Percentiles rank a stretch among this genome's conserved stretches.
Conservation (phyloP, 495 filamentous ascomycete species). For the Neurospora sp. region DNA sequence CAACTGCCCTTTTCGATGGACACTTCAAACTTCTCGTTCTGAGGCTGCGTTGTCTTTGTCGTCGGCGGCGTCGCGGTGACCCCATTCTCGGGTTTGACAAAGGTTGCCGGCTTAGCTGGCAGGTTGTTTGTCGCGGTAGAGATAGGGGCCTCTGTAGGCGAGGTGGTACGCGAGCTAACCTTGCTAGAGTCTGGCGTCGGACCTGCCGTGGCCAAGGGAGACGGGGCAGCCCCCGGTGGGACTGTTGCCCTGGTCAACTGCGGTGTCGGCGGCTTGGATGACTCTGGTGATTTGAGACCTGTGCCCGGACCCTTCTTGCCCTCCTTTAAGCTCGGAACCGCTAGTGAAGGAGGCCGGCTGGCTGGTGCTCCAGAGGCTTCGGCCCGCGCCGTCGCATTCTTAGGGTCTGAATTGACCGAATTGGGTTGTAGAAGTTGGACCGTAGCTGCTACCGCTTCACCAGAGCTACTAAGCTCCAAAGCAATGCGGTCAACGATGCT, state of each 20-base stretch:
- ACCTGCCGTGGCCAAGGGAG: background rate
- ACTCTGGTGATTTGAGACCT: background rate
- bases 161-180: conserved; percentile 4
- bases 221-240: background rate
- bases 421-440: background rate
- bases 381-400: background rate
- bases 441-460: background rate
- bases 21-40: background rate
- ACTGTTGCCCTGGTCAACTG: background rate
- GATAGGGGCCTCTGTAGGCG: background rate
- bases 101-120: background rate
- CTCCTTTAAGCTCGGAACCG: background rate
- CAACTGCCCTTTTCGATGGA: background rate
- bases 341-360: background rate
- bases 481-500: background rate
- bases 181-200: conserved; percentile 9
- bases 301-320: background rate
- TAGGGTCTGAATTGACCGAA: background rate
- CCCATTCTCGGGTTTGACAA: background rate
- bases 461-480: background rate
- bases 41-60: background rate
- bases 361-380: background rate
- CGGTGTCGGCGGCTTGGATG: background rate
- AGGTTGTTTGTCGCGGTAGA: background rate
- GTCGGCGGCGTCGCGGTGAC: background rate